A percentile compares a stretch with the other conserved stretches of the same genome.
These are phyloP conservation scores for Lobosporangium transversale DNA, from an alignment of 192 early-diverging fungal genomes.

Conservation along the genomic window DNA sequence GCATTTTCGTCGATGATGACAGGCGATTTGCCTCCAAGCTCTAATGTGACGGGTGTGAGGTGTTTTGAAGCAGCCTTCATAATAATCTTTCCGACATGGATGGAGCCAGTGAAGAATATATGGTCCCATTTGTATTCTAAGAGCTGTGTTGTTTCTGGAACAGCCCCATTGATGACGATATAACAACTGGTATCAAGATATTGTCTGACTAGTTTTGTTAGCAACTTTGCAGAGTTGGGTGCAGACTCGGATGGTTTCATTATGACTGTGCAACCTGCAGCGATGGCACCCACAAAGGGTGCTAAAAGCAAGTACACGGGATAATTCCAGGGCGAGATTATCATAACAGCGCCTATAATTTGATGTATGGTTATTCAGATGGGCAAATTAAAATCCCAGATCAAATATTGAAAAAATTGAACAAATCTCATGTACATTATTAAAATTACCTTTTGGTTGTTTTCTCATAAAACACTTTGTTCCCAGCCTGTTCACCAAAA, in stretches of 20 bases:
- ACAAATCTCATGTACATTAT: too few species aligned
- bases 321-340: slow-evolving; percentile 66
- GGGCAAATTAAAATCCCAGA: too few species aligned
- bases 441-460: slow-evolving; percentile 85
- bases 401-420: too few species aligned
- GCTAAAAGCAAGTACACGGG: slow-evolving; percentile 67
- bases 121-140: slow-evolving; percentile 80
- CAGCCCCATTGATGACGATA: slow-evolving; percentile 79
- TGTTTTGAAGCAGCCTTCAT: slow-evolving; percentile 80
- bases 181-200: slow-evolving; percentile 77
- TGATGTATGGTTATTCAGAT: too few species aligned
- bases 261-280: slow-evolving; percentile 85
- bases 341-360: slow-evolving; percentile 55
- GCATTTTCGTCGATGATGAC: slow-evolving; percentile 66
- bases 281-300: slow-evolving; percentile 86
- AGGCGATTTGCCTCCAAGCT: slow-evolving; percentile 89
- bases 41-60: slow-evolving; percentile 83
- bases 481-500: slow-evolving; percentile 56
- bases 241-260: slow-evolving; percentile 88
- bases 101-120: slow-evolving; percentile 91
- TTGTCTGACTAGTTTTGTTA: slow-evolving; percentile 69
- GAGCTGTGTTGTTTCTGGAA: slow-evolving; percentile 75
- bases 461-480: slow-evolving; percentile 63
- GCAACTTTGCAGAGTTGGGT: slow-evolving; percentile 63
- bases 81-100: slow-evolving; percentile 79